Percentiles rank a stretch among this genome's conserved stretches.
These are phyloP conservation scores for Fereydounia khargensis DNA, from an alignment of 1,284 basidiomycete genomes.

Conservation along the genomic window DNA sequence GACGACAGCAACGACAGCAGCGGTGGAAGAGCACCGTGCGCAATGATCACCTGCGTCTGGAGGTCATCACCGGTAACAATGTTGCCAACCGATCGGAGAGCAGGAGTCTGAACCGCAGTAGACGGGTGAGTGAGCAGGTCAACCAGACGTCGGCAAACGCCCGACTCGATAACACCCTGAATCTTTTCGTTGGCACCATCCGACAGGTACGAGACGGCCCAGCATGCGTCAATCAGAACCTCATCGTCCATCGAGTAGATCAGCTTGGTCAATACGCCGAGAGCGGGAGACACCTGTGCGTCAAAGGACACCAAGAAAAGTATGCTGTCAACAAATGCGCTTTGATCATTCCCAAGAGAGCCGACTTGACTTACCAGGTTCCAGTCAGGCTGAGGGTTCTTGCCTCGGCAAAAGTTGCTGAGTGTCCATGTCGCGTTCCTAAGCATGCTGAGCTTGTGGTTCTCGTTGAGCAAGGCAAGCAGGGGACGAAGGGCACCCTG, in stretches of 20 bases:
- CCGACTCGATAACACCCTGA: slow-evolving; percentile 97
- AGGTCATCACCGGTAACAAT: slow-evolving; percentile 98
- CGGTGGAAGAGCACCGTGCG: slow-evolving; percentile 89
- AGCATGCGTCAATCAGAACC: slow-evolving; percentile 98
- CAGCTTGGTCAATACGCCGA: slow-evolving; percentile 92
- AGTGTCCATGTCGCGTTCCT: slow-evolving; percentile 58
- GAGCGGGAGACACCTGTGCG: slow-evolving; percentile 84
- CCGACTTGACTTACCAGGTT: slow-evolving; percentile 22
- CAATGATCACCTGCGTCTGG: slow-evolving; percentile 97
- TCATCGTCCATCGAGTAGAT: slow-evolving; percentile 99
- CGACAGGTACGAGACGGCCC: slow-evolving; percentile 99
- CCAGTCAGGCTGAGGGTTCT: slow-evolving; percentile 57
- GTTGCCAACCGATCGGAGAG: slow-evolving; percentile 94
- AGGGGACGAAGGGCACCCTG: slow-evolving; percentile 52
- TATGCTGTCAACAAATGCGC: neutral
- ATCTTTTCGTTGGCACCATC: slow-evolving; percentile 99
- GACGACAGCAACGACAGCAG: slow-evolving; percentile 87
- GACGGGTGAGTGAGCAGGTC: slow-evolving; percentile 94
- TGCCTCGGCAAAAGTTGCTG: slow-evolving; percentile 57
- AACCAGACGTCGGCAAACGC: slow-evolving; percentile 93
- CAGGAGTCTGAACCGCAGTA: slow-evolving; percentile 97
- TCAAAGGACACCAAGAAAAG: neutral
- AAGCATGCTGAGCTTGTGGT: slow-evolving; percentile 57
- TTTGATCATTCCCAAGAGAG: no score
- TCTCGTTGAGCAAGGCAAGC: slow-evolving; percentile 52